Base-by-base conservation (phyloP, 1,284 basidiomycete species). In the Trametes polyzona region DNA sequence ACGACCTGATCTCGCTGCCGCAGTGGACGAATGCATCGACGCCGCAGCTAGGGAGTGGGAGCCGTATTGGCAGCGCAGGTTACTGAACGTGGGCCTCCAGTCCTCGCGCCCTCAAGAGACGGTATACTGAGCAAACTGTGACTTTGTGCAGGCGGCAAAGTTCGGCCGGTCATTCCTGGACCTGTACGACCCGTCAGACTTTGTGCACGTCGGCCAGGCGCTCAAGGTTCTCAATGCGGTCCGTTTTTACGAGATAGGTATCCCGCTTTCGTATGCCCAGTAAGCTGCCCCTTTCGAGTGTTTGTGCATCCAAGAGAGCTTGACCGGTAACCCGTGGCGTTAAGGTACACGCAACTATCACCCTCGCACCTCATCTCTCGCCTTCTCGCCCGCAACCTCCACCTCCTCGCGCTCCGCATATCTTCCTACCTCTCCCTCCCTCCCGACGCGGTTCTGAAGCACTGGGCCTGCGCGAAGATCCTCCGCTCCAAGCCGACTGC, bases 391-490 rank as follows among this genome's bases (percentile, higher is more conserved):
- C 88, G 95, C 12, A 94, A 95, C 62, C 82, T 95, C 59, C 96
- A 99, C 70, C 83, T 98, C 1, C 85, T 98, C 29, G 94, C 95
- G 2, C 84, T 98, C 6, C 87, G 94, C n/a, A 89, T 99, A 60
- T 95, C 95, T 1, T 82, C 86, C 9, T 93, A 88, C 73, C 82
- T 99, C 14, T 82, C 83, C 6, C 78, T 98, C 21, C 90, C 92
- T 26, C 90, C 94, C 0, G 92, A 96, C 61, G 81, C 86, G 0
- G 95, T 99, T 0, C 78, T 99, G 41, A 93, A 91, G 66, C 96
- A 98, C 70, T 99, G 97, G 97, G 96, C 97, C 0, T 88, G 88
- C 58, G 91, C 93, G 6, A 96, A 97, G 73, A 96, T 99, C 55
- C 73, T 87, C 24, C 83, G 84, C 7, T 86, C 92, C 8, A 83